A percentile compares a stretch with the other conserved stretches of the same genome.
Conservation (phyloP, 768 basidiomycete genomes). For the Pholiota molesta region DNA sequence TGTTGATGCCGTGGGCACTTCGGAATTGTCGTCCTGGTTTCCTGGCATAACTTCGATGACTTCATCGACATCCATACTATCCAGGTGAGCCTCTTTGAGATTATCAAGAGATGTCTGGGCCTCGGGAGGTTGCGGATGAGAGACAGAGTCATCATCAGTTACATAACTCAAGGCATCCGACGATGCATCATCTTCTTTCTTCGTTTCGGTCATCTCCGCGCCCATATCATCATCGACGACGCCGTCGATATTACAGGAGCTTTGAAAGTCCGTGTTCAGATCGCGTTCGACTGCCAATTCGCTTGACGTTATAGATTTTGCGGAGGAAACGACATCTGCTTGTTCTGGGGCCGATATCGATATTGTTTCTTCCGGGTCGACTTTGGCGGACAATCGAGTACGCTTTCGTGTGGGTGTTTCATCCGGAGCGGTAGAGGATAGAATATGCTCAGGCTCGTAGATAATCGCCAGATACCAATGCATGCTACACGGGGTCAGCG, state of each 20-base stretch:
- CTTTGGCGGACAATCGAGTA: conserved; percentile 20
- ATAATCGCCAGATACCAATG: conserved; percentile 99
- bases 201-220: not conserved
- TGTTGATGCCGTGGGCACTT: not conserved
- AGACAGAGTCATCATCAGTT: conserved; percentile 3
- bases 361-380: not conserved
- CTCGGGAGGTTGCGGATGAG: not conserved
- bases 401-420: conserved; percentile 21
- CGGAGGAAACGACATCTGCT: conserved; percentile 18
- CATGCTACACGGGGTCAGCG: conserved; percentile 47
- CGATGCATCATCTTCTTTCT: conserved; percentile 4
- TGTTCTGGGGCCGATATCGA: conserved; percentile 4
- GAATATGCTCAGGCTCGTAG: conserved; percentile 71
- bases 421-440: conserved; percentile 32
- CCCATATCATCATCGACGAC: not conserved
- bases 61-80: conserved; percentile 7
- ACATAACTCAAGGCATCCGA: conserved; percentile 11
- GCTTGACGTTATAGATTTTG: conserved; percentile 19
- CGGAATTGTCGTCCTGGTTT: not conserved
- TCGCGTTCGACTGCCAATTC: conserved; percentile 37
- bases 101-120: not conserved
- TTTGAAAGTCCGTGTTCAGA: conserved; percentile 29
- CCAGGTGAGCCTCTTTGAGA: not conserved
- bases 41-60: not conserved
- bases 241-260: conserved; percentile 27